Base-by-base conservation (phyloP, 2,329 filamentous ascomycete species). In the Hymenoscyphus repandus region DNA sequence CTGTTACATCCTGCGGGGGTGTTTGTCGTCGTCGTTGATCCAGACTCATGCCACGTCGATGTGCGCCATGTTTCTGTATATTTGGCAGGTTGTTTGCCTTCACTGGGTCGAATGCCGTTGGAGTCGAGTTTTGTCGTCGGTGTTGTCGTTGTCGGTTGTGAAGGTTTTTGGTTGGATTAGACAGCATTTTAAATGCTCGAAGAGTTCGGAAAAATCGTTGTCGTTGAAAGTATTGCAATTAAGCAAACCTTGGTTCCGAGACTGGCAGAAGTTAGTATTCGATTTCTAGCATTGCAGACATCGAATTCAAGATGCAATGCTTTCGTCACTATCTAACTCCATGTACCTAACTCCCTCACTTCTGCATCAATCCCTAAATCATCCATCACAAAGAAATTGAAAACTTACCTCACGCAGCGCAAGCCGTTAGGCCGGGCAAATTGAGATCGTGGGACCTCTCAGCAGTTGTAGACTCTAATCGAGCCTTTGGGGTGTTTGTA, bases 51-150 rank as follows among this genome's bases (percentile, higher is more conserved):
- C 90, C 91, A 69, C 89, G 80, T 71, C 89, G 85, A 72, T 95
- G 88, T 68, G 76, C 74, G 62, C 69, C 70, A 68, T 74, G 75
- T 69, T 72, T 64, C 50, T 66, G 74, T 70, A 80, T 75, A 52
- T 70, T 77, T 65, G 84, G 80, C 73, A 87, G 76, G 72, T 76
- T 76, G 67, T 72, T 79, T 72, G 83, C 81, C 78, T 83, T 86
- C 68, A 82, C 79, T 64, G 82, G 81, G 69, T 92, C 88, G 72
- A 88, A 88, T 69, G 79, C 80, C 70, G 79, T 81, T 58, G 88
- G 88, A 66, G 88, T 92, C 65, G 90, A 96, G 66, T 88, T 85
- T 76, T 95, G 90, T 74, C 90, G 86, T 70, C 88, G 81, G 74
- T 95, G 90, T 72, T 82, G 79, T 73, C 82, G 81, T 70, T 84